phyloP scores from a whole-genome alignment of 495 filamentous ascomycete genomes.

The Aspergillus saccharolyticus region DNA sequence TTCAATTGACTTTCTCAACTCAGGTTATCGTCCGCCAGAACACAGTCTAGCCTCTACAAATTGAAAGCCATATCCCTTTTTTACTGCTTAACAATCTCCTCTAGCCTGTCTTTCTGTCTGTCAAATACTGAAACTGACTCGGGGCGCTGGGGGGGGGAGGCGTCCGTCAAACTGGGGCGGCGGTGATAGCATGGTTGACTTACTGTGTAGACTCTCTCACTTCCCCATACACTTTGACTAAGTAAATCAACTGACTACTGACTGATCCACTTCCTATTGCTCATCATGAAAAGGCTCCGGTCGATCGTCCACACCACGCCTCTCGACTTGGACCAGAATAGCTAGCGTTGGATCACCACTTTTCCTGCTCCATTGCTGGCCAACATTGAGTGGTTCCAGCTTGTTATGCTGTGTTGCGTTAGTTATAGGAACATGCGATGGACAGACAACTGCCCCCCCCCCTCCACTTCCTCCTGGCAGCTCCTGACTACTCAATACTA shows the following conservation, averaged over 20 bases:
- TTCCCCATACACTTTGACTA: neutral
- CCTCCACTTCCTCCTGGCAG: too few species aligned
- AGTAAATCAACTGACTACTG: neutral
- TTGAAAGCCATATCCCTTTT: neutral
- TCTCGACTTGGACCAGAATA: neutral
- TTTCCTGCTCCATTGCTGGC: neutral
- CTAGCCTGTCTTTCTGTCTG: neutral
- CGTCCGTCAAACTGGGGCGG: neutral
- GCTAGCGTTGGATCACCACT: neutral
- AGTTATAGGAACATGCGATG: neutral
- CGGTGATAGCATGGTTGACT: neutral
- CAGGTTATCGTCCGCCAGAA: neutral
- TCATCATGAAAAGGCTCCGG: neutral
- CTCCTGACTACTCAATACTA: too few species aligned
- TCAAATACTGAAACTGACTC: neutral
- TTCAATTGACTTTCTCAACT: neutral
- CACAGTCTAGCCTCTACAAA: neutral
- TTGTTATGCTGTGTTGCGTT: neutral
- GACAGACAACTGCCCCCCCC: neutral
- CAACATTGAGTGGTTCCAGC: constrained; percentile 1
- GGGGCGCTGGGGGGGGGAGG: too few species aligned
- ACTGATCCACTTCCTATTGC: neutral
- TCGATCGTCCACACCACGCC: neutral
- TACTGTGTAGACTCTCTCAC: neutral
- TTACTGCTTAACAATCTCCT: neutral